Percentiles rank a stretch among this genome's conserved stretches.
phyloP scores from a whole-genome alignment of 805 yeast genomes.

The Candida khao-thaluensis region DNA sequence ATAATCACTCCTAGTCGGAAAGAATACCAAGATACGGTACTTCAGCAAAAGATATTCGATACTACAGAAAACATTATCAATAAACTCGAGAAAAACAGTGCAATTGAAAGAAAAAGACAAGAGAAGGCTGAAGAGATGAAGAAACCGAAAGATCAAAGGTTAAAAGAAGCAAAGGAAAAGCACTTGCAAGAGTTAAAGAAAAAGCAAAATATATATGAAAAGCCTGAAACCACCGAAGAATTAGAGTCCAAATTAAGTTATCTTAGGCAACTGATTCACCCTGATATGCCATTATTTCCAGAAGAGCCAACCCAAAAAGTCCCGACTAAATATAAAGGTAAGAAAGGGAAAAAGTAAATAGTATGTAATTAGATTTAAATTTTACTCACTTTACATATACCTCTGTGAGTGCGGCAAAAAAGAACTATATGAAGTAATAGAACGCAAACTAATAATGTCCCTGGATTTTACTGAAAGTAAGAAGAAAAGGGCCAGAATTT shows the following conservation, averaged over 20 bases:
- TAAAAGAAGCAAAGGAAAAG: slow-evolving; percentile 18
- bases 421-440: too few relatives aligned
- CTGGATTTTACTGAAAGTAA: too few relatives aligned
- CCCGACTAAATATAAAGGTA: slow-evolving; percentile 4
- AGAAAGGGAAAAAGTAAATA: slow-evolving; percentile 8
- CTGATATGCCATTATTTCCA: slow-evolving; percentile 17
- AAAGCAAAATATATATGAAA: slow-evolving; percentile 27
- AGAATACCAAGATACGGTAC: slow-evolving; percentile 61
- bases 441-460: too few relatives aligned
- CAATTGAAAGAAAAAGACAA: slow-evolving; percentile 55
- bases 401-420: too few relatives aligned
- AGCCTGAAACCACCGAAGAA: slow-evolving; percentile 37
- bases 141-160: slow-evolving; percentile 19
- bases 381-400: too few relatives aligned
- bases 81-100: slow-evolving; percentile 67
- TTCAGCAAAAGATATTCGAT: slow-evolving; percentile 61
- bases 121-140: slow-evolving; percentile 20
- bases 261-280: slow-evolving; percentile 13
- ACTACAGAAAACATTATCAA: slow-evolving; percentile 59
- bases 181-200: slow-evolving; percentile 17
- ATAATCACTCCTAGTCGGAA: slow-evolving; percentile 52
- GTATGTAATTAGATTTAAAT: too few relatives aligned
- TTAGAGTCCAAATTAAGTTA: slow-evolving; percentile 32
- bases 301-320: slow-evolving; percentile 12
- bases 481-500: too few relatives aligned